Evolutionary conservation across 345 rosid genomes (phyloP).

Genomic region (Moricandia moricandioides): DNA sequence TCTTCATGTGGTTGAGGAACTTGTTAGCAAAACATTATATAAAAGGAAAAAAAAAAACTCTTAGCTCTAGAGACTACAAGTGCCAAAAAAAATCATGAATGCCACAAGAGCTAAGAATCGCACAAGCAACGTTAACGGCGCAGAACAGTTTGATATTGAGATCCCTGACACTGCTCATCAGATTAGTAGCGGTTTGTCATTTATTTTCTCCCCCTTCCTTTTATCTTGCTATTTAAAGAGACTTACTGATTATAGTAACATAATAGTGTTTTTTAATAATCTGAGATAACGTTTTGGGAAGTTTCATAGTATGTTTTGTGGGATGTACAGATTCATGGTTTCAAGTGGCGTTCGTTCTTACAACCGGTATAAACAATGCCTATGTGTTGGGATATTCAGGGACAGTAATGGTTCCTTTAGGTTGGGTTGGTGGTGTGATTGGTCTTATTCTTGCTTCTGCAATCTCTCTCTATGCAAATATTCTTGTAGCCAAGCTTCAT

Average conservation of each 20-base stretch:
- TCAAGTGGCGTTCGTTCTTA: slow-evolving; percentile 76
- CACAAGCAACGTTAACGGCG: not conserved
- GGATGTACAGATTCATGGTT: slow-evolving; percentile 76
- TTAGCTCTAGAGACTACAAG: not conserved
- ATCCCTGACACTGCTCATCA: not conserved
- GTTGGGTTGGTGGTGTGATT: slow-evolving; percentile 72
- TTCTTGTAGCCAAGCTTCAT: slow-evolving; percentile 80
- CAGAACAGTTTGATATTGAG: not conserved
- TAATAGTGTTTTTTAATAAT: not conserved
- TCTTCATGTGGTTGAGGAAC: too few relatives aligned
- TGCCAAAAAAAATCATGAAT: not conserved
- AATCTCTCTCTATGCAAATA: slow-evolving; percentile 68
- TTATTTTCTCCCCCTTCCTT: not conserved
- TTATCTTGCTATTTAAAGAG: not conserved
- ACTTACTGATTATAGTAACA: not conserved
- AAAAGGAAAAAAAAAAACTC: not conserved
- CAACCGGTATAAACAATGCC: slow-evolving; percentile 83
- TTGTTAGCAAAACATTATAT: not conserved
- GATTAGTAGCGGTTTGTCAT: not conserved
- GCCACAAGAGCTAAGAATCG: not conserved
- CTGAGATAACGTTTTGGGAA: not conserved
- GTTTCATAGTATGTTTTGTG: slow-evolving; percentile 6
- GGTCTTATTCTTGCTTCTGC: slow-evolving; percentile 66
- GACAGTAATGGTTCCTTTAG: slow-evolving; percentile 80
- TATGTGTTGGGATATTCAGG: slow-evolving; percentile 88